Evolutionary conservation across 345 rosid species (phyloP), one percentile per base, ranked within the genome.

Genomic region (Camelina neglecta): DNA sequence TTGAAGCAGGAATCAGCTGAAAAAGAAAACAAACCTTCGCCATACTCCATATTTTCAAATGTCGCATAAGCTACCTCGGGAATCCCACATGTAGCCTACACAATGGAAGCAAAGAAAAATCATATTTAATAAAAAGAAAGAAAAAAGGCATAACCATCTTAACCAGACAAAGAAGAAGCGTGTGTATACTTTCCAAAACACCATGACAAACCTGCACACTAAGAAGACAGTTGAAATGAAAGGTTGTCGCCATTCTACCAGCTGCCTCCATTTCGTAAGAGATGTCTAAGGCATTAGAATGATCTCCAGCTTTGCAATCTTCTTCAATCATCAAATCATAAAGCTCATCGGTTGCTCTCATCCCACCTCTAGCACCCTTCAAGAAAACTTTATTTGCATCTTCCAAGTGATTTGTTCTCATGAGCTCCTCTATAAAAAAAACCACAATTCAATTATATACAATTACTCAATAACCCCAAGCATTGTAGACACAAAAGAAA

Each of bases 211-310:
- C 98, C 90, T 94, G 98, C n/a, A 88, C 93, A 39, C 97, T 92
- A 69, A 94, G 95, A 75, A 94, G 95, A 76, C 93, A 88, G 77
- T 94, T 94, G 82, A 92, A 94, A 87, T 94, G 97, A 76, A 88
- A 92, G 8, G 98, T 94, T 7, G 97, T 94, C 2, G 98, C 98
- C 86, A 85, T 83, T 56, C 97, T 80, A 39, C 98, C 98, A 21
- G 97, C 96, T 10, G 96, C 95, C 74, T 94, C 98, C 98, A 94
- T 94, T 80, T 90, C 96, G 39, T 92, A 94, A 20, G 95, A 85
- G 26, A 94, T 90, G 31, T 94, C 97, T 56, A 94, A 79, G 59
- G 96, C 98, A 79, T 94, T 94, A 16, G 98, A 92, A 81, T 94
- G 98, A 76, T 94, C 98, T 38, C 97, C 97, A 55, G 78, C 92